Percentiles rank a stretch among this genome's conserved stretches.
Evolutionary conservation across 768 basidiomycete genomes (phyloP).

Genomic region (Psilocybe tampanensis): DNA sequence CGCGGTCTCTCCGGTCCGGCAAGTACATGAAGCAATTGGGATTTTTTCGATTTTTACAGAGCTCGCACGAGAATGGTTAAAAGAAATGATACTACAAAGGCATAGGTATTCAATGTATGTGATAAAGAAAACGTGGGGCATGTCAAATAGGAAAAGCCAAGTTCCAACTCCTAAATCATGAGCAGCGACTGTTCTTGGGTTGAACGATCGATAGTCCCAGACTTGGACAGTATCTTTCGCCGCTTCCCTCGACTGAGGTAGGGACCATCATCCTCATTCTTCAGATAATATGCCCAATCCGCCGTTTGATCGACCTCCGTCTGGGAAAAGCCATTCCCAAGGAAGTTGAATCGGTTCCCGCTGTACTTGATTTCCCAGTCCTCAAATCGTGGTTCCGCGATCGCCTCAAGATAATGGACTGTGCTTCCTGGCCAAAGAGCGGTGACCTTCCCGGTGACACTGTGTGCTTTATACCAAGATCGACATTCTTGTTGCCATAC

Average conservation of each 20-base stretch:
- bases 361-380: slow-evolving; percentile 34
- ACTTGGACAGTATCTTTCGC: slow-evolving; percentile 10
- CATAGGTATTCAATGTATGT: too few species aligned
- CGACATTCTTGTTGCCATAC: slow-evolving; percentile 34
- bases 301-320: slow-evolving; percentile 32
- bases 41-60: too few species aligned
- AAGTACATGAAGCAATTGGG: too few species aligned
- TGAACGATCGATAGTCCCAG: slow-evolving; percentile 2
- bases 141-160: neutral
- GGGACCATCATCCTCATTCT: slow-evolving; percentile 22
- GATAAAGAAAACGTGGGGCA: too few species aligned
- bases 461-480: slow-evolving; percentile 35
- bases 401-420: slow-evolving; percentile 33
- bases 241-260: slow-evolving; percentile 18
- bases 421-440: slow-evolving; percentile 38
- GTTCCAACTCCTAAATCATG: neutral
- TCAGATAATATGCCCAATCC: slow-evolving; percentile 34
- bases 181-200: neutral
- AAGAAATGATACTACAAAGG: too few species aligned
- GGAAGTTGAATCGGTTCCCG: slow-evolving; percentile 32
- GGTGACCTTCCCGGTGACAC: slow-evolving; percentile 26
- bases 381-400: slow-evolving; percentile 32
- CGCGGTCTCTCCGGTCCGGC: neutral
- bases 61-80: too few species aligned
- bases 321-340: slow-evolving; percentile 35